Base-by-base conservation (phyloP, 116 monocot species). In the Zostera marina region DNA sequence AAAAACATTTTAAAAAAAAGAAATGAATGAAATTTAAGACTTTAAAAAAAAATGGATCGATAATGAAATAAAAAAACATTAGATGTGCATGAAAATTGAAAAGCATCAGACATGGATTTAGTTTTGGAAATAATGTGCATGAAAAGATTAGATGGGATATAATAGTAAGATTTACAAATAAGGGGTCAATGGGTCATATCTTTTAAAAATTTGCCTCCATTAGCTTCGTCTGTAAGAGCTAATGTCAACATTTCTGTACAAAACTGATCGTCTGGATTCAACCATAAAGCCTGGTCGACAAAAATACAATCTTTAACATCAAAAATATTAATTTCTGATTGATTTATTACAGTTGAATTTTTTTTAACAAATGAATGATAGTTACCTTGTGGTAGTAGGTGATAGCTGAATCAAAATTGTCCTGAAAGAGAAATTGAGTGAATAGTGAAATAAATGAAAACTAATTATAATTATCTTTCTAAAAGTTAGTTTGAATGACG, bases 181-280 rank as follows among this genome's bases (percentile, higher is more conserved):
- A 3, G 32, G 32, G 32, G 1, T 32, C n/a, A n/a, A n/a, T n/a
- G n/a, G 32, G 2, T 32, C 32, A 32, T 32, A 32, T 32, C 16
- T 17, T 12, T 22, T 2, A n/a, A 43, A 44, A 49, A 44, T 49
- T 46, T 53, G 47, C 58, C 21, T 11, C 52, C 52, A 38, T 67
- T 70, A 45, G 68, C 12, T 38, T 77, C 82, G 21, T 83, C 73
- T 64, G 73, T 71, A 16, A 87, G 72, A 20, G 92, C 87, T 13
- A 79, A 43, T 32, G 84, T 77, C 7, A 94, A 74, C 94, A 94
- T 88, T 46, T 88, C 88, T n/a, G 88, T 83, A 64, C 87, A 92
- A 52, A 92, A 92, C 20, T 68, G 76, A 64, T 92, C 87, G 23
- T 92, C 76, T 10, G 92, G 77, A 48, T 83, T 87, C 76, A 87